phyloP scores from a whole-genome alignment of 768 basidiomycete genomes.

The Trametes gibbosa region DNA sequence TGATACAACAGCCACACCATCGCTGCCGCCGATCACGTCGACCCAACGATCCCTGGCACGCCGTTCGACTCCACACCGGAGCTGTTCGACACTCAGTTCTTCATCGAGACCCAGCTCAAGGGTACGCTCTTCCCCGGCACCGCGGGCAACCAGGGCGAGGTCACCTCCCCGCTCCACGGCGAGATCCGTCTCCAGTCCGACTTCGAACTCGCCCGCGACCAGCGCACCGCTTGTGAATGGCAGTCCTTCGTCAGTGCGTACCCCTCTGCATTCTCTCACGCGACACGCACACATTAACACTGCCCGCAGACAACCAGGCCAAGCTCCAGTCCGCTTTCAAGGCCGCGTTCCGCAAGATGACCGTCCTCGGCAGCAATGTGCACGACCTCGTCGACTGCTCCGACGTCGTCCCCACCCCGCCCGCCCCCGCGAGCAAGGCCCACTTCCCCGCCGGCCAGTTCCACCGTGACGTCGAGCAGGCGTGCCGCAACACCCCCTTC shows the following conservation, averaged over 20 bases:
- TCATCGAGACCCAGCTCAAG: slow-evolving; percentile 27
- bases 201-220: slow-evolving; percentile 29
- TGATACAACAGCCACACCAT: slow-evolving; percentile 11
- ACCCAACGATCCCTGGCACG: slow-evolving; percentile 24
- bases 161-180: slow-evolving; percentile 8
- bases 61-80: slow-evolving; percentile 28
- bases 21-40: slow-evolving; percentile 25
- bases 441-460: slow-evolving; percentile 14
- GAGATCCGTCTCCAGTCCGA: slow-evolving; percentile 15
- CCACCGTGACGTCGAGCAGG: slow-evolving; percentile 11
- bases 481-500: slow-evolving; percentile 14
- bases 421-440: slow-evolving; percentile 6
- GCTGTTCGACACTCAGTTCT: slow-evolving; percentile 28
- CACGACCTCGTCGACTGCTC: slow-evolving; percentile 11
- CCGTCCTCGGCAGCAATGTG: slow-evolving; percentile 26
- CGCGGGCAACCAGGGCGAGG: slow-evolving; percentile 10
- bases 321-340: slow-evolving; percentile 20
- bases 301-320: slow-evolving; percentile 21
- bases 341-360: slow-evolving; percentile 28
- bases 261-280: neutral
- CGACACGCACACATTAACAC: neutral
- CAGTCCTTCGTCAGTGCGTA: slow-evolving; percentile 26
- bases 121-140: slow-evolving; percentile 28
- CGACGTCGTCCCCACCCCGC: slow-evolving; percentile 11
- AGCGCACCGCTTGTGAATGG: slow-evolving; percentile 33